Evolutionary conservation across 1,284 basidiomycete species (phyloP).

Genomic region (Heterobasidion irregulare): DNA sequence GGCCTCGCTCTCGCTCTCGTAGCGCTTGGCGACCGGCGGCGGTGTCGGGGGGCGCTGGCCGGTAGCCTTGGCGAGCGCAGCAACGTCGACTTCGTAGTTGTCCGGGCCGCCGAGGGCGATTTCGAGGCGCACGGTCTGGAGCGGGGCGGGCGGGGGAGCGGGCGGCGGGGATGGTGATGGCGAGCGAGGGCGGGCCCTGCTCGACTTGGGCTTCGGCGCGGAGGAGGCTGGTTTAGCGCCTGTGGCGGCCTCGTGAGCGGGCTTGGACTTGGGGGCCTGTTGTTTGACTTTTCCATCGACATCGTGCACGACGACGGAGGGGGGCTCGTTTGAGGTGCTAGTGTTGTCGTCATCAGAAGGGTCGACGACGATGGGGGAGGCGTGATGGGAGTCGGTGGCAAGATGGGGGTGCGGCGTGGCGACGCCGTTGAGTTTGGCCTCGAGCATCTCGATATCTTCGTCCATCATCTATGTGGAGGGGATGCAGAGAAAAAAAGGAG

Average conservation of each 20-base stretch:
- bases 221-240: slow-evolving; percentile 1
- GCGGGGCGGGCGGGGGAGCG: slow-evolving; percentile 37
- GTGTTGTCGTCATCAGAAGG: slow-evolving; percentile 1
- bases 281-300: neutral
- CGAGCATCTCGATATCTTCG: slow-evolving; percentile 12
- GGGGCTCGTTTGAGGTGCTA: neutral
- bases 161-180: slow-evolving; percentile 57
- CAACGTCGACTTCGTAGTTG: slow-evolving; percentile 66
- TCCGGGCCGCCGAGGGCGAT: slow-evolving; percentile 64
- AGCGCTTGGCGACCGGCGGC: slow-evolving; percentile 29
- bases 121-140: slow-evolving; percentile 62
- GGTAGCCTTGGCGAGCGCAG: slow-evolving; percentile 45
- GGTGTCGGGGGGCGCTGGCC: slow-evolving; percentile 60
- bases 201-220: slow-evolving; percentile 29
- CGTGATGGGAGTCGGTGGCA: slow-evolving; percentile 18
- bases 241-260: neutral
- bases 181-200: slow-evolving; percentile 39
- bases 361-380: slow-evolving; percentile 18
- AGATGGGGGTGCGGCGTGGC: slow-evolving; percentile 12
- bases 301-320: neutral
- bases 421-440: slow-evolving; percentile 7
- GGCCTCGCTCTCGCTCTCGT: slow-evolving; percentile 46
- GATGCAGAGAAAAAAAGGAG: neutral
- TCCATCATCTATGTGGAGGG: slow-evolving; percentile 1
- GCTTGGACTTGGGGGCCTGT: neutral